phyloP scores from a whole-genome alignment of 1,284 basidiomycete species.

The Nidula niveotomentosa region DNA sequence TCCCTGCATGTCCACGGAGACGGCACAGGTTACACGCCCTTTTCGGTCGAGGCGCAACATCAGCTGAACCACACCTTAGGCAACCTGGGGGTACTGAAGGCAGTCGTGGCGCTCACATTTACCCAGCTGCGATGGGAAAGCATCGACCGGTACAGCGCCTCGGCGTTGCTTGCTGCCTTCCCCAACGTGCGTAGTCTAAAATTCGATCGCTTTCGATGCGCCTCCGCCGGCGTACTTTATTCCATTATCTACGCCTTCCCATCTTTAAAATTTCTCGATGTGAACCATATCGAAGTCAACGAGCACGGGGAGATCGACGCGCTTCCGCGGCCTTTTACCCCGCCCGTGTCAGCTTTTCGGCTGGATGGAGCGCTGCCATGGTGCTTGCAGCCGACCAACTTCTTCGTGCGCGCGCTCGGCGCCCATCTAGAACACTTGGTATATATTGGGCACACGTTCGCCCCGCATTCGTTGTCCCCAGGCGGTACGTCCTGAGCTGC shows the following conservation, averaged over 20 bases:
- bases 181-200: background rate
- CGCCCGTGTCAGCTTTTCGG: background rate
- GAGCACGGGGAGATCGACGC: background rate
- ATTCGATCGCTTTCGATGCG: background rate
- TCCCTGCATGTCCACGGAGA: background rate
- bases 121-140: background rate
- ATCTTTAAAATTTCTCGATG: background rate
- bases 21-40: background rate
- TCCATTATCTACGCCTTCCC: background rate
- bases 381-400: background rate
- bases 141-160: background rate
- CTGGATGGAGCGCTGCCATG: background rate
- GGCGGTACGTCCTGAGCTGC: background rate
- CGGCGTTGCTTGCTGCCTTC: background rate
- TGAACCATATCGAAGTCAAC: background rate
- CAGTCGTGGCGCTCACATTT: background rate
- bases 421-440: background rate
- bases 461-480: background rate
- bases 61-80: background rate
- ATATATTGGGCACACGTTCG: background rate
- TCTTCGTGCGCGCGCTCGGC: background rate
- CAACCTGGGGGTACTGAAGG: background rate
- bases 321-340: background rate
- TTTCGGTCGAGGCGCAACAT: background rate
- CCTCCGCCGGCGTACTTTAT: background rate